Evolutionary conservation across 148 eudicot genomes (phyloP), one percentile per base, ranked within the genome.

Genomic region (Vaccinium vitisidaea): DNA sequence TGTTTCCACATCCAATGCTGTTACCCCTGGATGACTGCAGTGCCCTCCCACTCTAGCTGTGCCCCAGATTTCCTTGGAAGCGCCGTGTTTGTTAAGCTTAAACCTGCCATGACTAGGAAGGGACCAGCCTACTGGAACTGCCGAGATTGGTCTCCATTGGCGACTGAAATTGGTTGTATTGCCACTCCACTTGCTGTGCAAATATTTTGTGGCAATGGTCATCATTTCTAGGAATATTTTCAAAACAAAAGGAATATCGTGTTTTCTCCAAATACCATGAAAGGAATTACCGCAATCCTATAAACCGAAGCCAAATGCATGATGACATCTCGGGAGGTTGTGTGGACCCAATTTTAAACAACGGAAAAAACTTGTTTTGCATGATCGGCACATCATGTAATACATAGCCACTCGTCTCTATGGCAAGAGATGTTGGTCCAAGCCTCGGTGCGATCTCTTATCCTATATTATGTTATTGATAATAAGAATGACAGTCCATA

Each of bases 61-160:
- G 5, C 58, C 18, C 13, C 3, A 21, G 69, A 63, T 63, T 21
- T n/a, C 69, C 69, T 63, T 63, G 69, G 69, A 63, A 61, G 27
- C 2, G 12, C 69, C 27, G n/a, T 63, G 27, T n/a, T 8, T 63
- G 69, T n/a, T 63, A 27, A 63, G 69, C 23, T 63, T 63, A 63
- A 23, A n/a, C 69, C 27, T 63, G 25, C 69, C 69, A 63, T 21
- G 69, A 63, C 69, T 21, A n/a, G 69, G 69, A 63, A 63, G 30
- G 69, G 69, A 65, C 71, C 36, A 3, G 71, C 71, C 32, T 65
- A 65, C 71, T 65, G 71, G 71, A 65, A 65, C 71, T 65, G 71
- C 32, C 2, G 15, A 65, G 71, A 23, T 65, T 10, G 36, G 71
- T 65, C 71, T 65, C 71, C 32, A 0, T 25, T 65, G 71, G 71